A percentile compares a stretch with the other conserved stretches of the same genome.
phyloP scores from a whole-genome alignment of 345 rosid genomes.

The Diplotaxis tenuifolia region DNA sequence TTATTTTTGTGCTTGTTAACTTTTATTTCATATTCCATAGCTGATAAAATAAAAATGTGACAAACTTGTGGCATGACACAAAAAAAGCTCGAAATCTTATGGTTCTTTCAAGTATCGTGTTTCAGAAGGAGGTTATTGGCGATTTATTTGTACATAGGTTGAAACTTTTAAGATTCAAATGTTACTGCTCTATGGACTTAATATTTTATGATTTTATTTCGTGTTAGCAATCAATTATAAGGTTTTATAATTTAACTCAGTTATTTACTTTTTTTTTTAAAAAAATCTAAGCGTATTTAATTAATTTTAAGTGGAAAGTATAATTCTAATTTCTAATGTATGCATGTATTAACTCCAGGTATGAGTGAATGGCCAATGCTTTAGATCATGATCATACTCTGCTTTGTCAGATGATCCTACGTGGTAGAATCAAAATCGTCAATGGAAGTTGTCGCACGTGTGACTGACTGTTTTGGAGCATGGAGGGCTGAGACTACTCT shows the following conservation, averaged over 20 bases:
- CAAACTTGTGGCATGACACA: not conserved
- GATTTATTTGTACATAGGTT: not conserved
- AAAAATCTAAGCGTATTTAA: not conserved
- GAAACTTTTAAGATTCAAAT: not conserved
- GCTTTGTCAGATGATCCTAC: not conserved
- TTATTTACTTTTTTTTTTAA: too few relatives aligned
- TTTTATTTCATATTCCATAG: not conserved
- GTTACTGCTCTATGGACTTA: not conserved
- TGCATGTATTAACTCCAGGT: not conserved
- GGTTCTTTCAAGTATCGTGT: not conserved
- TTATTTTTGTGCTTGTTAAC: not conserved
- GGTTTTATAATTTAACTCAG: not conserved
- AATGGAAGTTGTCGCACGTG: constrained; percentile 28
- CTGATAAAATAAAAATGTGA: not conserved
- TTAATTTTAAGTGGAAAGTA: not conserved
- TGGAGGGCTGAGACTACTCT: not conserved
- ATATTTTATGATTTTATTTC: not conserved
- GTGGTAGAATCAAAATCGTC: constrained; percentile 13
- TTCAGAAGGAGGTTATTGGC: not conserved
- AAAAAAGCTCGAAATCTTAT: not conserved
- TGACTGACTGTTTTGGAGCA: constrained; percentile 13
- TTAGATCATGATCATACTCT: constrained; percentile 20
- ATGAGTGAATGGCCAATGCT: constrained; percentile 3
- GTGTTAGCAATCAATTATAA: not conserved
- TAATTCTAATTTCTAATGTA: not conserved